A percentile compares a stretch with the other conserved stretches of the same genome.
Evolutionary conservation across 2,329 filamentous ascomycete genomes (phyloP).

Genomic region (Colletotrichum sp.): DNA sequence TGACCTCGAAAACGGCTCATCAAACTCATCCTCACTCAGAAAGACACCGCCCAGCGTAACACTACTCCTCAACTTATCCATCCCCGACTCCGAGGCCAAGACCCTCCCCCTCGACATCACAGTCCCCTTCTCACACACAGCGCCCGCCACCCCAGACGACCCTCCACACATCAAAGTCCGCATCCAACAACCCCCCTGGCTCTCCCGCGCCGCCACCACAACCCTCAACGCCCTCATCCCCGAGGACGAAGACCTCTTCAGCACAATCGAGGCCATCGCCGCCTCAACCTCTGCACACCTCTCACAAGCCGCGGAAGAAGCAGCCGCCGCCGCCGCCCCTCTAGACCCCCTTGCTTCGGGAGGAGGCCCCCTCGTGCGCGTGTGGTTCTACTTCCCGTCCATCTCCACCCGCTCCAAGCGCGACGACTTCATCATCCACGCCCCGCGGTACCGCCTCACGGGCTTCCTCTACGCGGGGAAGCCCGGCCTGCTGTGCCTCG

Average conservation of each 20-base stretch:
- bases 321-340: background rate
- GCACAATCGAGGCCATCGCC: constrained; percentile 49
- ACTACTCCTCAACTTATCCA: constrained; percentile 30
- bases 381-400: constrained; percentile 70
- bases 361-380: constrained; percentile 45
- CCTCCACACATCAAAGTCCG: constrained; percentile 45
- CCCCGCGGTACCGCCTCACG: constrained; percentile 56
- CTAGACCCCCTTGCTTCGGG: background rate
- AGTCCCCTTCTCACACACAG: constrained; percentile 33
- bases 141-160: constrained; percentile 25
- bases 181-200: constrained; percentile 55
- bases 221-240: constrained; percentile 44
- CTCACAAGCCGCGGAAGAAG: constrained; percentile 26
- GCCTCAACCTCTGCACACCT: constrained; percentile 37
- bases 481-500: constrained; percentile 59
- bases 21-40: background rate
- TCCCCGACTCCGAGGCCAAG: constrained; percentile 22
- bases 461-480: constrained; percentile 67
- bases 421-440: constrained; percentile 60
- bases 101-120: constrained; percentile 38
- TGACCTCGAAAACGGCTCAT: background rate
- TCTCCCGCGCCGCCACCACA: constrained; percentile 52
- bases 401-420: constrained; percentile 64
- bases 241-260: constrained; percentile 45
- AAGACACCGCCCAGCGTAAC: background rate